Evolutionary conservation across 768 basidiomycete species (phyloP), one percentile per base, ranked within the genome.

Genomic region (Podaxis sp.): DNA sequence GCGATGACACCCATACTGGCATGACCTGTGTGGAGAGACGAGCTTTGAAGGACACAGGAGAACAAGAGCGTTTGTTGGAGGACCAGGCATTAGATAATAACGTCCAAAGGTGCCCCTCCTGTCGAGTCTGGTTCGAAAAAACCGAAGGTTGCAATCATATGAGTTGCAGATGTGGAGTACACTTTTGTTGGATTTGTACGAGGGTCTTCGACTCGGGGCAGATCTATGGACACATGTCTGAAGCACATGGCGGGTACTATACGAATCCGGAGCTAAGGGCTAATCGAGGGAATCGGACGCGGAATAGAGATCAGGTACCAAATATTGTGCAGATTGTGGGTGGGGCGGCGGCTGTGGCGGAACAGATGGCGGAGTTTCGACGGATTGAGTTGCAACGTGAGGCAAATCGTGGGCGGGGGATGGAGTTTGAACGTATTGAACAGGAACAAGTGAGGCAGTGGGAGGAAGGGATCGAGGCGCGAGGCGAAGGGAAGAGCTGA

Each of bases 101-200:
- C 6, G 76, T 74, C 37, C 80, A 81, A 68, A 72, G 72, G 50
- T 86, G 84, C 58, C 82, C 83, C 0, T 57, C 65, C 11, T 86
- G 83, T 63, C 64, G 64, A 0, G 71, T 77, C 5, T 74, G 72
- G 67, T 79, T 84, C 44, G 74, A 82, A 66, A 85, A 83, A 67
- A 74, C 63, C 3, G 79, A 73, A 23, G 84, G 83, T 0, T 86
- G 84, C 69, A 83, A 85, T 66, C 84, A 84, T 66, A 79, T 86
- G 71, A 62, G 66, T 1, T 86, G 84, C 66, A 71, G 59, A 58
- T 85, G 83, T 63, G 77, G 77, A 3, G 75, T 75, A 5, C 82
- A 86, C 64, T 61, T 66, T 40, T 68, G 67, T 58, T 68, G 67
- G 67, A 42, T 63, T 13, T 68, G 67, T 46, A 14, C 61, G 46